Percentiles rank a stretch among this genome's conserved stretches.
These are phyloP conservation scores for Lathyrus oleraceus DNA, from an alignment of 306 rosid genomes.

Conservation along the genomic window DNA sequence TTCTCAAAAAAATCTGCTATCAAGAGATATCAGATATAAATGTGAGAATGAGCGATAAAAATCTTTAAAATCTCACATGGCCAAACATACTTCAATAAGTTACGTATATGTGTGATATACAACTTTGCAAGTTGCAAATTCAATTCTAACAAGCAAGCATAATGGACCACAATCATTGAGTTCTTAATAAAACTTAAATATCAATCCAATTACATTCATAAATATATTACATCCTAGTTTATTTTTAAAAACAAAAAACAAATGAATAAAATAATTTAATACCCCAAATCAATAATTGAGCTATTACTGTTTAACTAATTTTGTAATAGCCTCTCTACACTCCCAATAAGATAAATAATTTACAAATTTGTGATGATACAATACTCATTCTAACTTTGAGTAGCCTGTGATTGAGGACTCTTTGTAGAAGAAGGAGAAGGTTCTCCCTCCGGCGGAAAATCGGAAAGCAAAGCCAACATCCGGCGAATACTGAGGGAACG, in stretches of 20 bases:
- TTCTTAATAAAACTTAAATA: background rate
- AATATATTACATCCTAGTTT: conserved; percentile 3
- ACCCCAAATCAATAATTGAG: conserved; percentile 4
- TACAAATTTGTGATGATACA: background rate
- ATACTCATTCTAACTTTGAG: conserved; percentile 7
- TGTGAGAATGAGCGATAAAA: too few relatives aligned
- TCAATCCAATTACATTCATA: conserved; percentile 12
- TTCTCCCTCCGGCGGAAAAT: conserved; percentile 67
- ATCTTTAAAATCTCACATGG: background rate
- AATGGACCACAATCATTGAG: background rate
- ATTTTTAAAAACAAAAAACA: background rate
- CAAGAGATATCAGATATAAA: too few relatives aligned
- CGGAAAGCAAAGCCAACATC: conserved; percentile 64
- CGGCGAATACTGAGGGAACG: conserved; percentile 69
- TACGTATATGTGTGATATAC: background rate
- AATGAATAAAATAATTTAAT: conserved; percentile 35
- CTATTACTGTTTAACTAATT: background rate
- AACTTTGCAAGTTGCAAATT: background rate
- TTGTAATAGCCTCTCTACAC: conserved; percentile 17
- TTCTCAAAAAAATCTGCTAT: too few relatives aligned
- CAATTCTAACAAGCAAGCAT: conserved; percentile 1
- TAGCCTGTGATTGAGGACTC: conserved; percentile 38
- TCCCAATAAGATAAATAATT: background rate
- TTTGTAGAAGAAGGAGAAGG: conserved; percentile 53
- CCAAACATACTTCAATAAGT: background rate